These are phyloP conservation scores for Zygotorulaspora mrakii DNA, from an alignment of 1,139 yeast genomes.

Conservation along the genomic window DNA sequence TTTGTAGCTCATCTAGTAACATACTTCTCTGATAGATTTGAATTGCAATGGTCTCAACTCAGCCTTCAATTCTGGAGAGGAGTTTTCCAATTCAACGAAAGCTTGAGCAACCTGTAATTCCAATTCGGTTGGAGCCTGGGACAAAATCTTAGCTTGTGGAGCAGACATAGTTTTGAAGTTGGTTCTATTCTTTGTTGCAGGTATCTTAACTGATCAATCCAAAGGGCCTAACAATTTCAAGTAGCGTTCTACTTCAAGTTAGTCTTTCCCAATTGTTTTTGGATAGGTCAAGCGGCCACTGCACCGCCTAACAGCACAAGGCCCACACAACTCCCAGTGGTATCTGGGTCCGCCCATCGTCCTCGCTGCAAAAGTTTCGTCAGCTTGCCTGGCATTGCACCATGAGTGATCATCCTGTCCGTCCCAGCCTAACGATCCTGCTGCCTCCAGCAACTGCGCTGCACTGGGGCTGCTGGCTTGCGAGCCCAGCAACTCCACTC, in stretches of 20 bases:
- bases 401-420: neutral
- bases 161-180: conserved; percentile 69
- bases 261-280: conserved; percentile 1
- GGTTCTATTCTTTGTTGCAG: conserved; percentile 21
- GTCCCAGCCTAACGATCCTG: no score
- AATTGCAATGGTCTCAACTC: conserved; percentile 98
- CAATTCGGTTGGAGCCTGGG: conserved; percentile 92
- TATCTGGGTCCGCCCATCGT: neutral
- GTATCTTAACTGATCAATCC: conserved; percentile 12
- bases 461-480: no score
- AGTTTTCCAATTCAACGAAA: conserved; percentile 91
- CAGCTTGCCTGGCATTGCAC: neutral
- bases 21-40: conserved; percentile 92
- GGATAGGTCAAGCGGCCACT: no score
- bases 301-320: conserved; percentile 4
- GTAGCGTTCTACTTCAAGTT: neutral
- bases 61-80: conserved; percentile 92
- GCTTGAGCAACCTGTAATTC: conserved; percentile 99
- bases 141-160: conserved; percentile 81
- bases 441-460: no score
- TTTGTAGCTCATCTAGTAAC: conserved; percentile 24
- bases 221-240: no score
- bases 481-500: no score
- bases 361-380: neutral
- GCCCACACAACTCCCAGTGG: conserved; percentile 1